Evolutionary conservation across 345 rosid genomes (phyloP), one percentile per base, ranked within the genome.

Genomic region (Fremontodendron californicum): DNA sequence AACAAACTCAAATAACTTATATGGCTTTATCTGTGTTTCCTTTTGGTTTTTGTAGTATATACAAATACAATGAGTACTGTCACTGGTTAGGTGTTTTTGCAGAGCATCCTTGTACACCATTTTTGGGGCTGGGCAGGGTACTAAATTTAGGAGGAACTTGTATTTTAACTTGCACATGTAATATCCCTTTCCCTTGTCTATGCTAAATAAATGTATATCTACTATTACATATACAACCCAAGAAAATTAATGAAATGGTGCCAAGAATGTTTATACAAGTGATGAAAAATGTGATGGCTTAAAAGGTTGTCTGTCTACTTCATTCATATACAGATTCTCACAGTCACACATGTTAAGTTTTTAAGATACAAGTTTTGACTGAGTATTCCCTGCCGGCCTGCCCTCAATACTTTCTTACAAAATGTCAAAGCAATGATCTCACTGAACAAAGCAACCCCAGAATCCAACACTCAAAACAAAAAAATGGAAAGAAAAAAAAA

Each of bases 41-140:
- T 64, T 64, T 18, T 37, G 45, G 13, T n/a, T 8, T 64, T 19
- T 37, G 43, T 39, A 29, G 39, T 35, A 1, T 37, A n/a, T n/a
- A n/a, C n/a, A n/a, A n/a, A 64, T 16, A 39, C 21, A 64, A 8
- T 16, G 37, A 27, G 43, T 48, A 69, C 57, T 42, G 19, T 21
- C 19, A 40, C 9, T 5, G 9, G 21, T 52, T 55, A 37, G 35
- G 27, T 42, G 27, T 39, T 27, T 74, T 71, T 33, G 46, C 77
- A 25, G 54, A 74, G 27, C 67, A 42, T 74, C 52, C 52, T 74
- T 58, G 77, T 60, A 60, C 77, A 57, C 54, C 37, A 13, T n/a
- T 75, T 51, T 75, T n/a, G 71, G 78, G 40, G 27, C 12, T 51
- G 45, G 48, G 25, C 27, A 60, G 57, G 78, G 60, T 29, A 29